A percentile compares a stretch with the other conserved stretches of the same genome.
These are phyloP conservation scores for Boletus subcaerulescens DNA, from an alignment of 768 basidiomycete species.

Conservation along the genomic window DNA sequence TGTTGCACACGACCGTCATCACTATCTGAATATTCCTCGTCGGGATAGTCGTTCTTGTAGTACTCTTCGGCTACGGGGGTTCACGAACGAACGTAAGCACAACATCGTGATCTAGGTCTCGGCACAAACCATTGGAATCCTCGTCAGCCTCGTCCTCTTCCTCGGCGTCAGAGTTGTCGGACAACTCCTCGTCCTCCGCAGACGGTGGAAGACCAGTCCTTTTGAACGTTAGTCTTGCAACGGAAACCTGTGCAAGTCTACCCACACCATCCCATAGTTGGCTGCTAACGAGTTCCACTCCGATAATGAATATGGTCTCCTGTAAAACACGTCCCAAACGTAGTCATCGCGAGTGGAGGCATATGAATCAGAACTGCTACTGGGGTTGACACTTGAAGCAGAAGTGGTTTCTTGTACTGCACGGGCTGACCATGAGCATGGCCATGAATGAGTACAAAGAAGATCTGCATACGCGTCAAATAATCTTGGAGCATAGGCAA, in stretches of 20 bases:
- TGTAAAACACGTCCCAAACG: conserved; percentile 84
- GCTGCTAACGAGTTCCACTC: conserved; percentile 59
- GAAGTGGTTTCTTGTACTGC: conserved; percentile 28
- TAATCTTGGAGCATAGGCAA: conserved; percentile 76
- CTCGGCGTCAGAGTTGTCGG: conserved; percentile 63
- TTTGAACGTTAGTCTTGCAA: not conserved
- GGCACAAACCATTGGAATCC: conserved; percentile 70
- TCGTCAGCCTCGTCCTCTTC: conserved; percentile 77
- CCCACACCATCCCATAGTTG: conserved; percentile 64
- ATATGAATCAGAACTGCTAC: not conserved
- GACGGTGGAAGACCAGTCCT: conserved; percentile 67
- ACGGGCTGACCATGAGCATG: not conserved
- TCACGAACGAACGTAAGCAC: not conserved
- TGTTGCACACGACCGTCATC: conserved; percentile 37
- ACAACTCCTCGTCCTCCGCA: conserved; percentile 48
- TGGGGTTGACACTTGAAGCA: conserved; percentile 5
- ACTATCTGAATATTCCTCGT: conserved; percentile 52
- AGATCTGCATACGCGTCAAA: conserved; percentile 47
- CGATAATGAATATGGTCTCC: conserved; percentile 54
- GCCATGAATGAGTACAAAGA: not conserved
- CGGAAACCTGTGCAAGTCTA: not conserved
- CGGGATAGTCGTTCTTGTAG: conserved; percentile 84
- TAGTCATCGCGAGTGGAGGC: conserved; percentile 49
- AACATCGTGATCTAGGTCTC: not conserved
- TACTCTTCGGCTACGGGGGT: conserved; percentile 65